Evolutionary conservation across 768 basidiomycete species (phyloP).

Genomic region (Mycena kentingensis): DNA sequence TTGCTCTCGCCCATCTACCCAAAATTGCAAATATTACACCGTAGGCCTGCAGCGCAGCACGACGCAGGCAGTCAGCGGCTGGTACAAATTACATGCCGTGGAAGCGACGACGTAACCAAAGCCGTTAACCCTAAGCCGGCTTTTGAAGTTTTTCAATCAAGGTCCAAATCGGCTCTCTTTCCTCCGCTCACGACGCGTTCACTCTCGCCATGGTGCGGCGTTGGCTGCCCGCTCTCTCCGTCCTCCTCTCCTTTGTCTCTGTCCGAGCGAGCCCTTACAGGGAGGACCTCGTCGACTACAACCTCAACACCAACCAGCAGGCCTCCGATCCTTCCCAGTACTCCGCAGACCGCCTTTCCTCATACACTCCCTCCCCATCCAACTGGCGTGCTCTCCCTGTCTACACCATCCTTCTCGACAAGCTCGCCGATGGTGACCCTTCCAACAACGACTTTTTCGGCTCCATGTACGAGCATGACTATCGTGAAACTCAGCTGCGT

Average conservation of each 20-base stretch:
- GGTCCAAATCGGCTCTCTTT: no score
- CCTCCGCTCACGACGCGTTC: slow-evolving; percentile 23
- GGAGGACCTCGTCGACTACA: slow-evolving; percentile 67
- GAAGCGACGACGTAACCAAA: no score
- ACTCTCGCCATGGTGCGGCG: slow-evolving; percentile 39
- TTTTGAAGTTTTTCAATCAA: no score
- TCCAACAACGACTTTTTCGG: slow-evolving; percentile 88
- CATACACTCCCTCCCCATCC: slow-evolving; percentile 74
- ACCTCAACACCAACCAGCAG: slow-evolving; percentile 76
- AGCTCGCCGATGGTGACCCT: slow-evolving; percentile 93
- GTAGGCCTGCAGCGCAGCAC: no score
- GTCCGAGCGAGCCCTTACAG: slow-evolving; percentile 66
- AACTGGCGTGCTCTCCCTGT: slow-evolving; percentile 87
- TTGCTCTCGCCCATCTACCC: no score
- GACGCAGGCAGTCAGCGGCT: no score
- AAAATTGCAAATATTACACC: no score
- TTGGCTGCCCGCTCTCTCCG: slow-evolving; percentile 46
- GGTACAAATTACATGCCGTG: no score
- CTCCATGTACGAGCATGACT: slow-evolving; percentile 80
- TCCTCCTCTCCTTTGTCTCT: slow-evolving; percentile 37
- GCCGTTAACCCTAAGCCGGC: no score
- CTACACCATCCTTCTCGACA: slow-evolving; percentile 86
- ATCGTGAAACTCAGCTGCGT: slow-evolving; percentile 85
- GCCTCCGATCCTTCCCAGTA: slow-evolving; percentile 71
- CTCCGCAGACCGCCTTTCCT: slow-evolving; percentile 53